A percentile compares a stretch with the other conserved stretches of the same genome.
These are phyloP conservation scores for Xanthoconium purpureum DNA, from an alignment of 768 basidiomycete genomes.

Conservation along the genomic window DNA sequence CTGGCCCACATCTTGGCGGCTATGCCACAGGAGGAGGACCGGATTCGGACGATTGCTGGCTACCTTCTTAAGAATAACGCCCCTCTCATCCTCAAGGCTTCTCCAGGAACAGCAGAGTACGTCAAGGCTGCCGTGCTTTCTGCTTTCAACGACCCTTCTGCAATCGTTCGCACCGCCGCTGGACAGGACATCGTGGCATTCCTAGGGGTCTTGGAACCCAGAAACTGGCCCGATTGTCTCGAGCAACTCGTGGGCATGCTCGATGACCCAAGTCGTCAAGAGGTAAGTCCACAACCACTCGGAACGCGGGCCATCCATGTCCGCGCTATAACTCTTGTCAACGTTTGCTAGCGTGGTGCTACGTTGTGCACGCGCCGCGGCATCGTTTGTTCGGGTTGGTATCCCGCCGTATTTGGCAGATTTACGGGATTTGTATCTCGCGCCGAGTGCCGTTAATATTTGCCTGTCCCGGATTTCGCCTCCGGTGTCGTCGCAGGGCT, in stretches of 20 bases:
- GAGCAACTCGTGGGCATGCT: constrained; percentile 78
- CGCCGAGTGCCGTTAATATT: constrained; percentile 4
- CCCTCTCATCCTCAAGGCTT: constrained; percentile 65
- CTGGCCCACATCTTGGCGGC: constrained; percentile 88
- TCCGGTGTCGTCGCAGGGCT: constrained; percentile 3
- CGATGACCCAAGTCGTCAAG: constrained; percentile 79
- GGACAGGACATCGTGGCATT: constrained; percentile 91
- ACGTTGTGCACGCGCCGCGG: neutral
- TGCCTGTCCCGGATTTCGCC: neutral
- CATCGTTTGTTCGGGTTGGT: constrained; percentile 6
- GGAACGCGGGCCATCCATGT: neutral
- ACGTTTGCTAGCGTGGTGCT: neutral
- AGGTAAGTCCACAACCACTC: constrained; percentile 55
- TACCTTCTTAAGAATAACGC: constrained; percentile 97
- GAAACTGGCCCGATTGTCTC: constrained; percentile 94
- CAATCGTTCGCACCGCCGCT: constrained; percentile 92
- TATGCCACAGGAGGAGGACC: constrained; percentile 81
- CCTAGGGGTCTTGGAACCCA: constrained; percentile 83
- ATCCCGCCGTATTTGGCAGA: constrained; percentile 2
- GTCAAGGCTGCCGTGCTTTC: constrained; percentile 74
- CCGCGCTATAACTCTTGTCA: neutral
- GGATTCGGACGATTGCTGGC: constrained; percentile 93
- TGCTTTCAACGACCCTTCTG: constrained; percentile 76
- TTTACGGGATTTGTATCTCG: neutral
- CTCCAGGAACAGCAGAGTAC: constrained; percentile 64